A percentile compares a stretch with the other conserved stretches of the same genome.
Evolutionary conservation across 1,284 basidiomycete genomes (phyloP).

Genomic region (Sporisorium iseilematis-ciliati): DNA sequence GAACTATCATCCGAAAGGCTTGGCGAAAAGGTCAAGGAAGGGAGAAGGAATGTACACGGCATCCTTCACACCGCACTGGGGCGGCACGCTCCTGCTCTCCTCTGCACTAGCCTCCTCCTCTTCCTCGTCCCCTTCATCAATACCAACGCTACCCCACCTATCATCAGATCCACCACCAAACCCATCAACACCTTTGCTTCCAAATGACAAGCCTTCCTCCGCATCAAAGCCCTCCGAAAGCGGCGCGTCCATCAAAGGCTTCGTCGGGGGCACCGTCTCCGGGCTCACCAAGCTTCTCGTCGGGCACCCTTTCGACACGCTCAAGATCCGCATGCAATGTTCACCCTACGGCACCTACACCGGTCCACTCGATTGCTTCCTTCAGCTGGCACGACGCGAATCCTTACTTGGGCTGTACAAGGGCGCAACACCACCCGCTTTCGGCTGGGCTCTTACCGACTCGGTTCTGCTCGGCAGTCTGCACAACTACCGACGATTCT

Average conservation of each 20-base stretch:
- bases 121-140: slow-evolving; percentile 13
- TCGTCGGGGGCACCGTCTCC: slow-evolving; percentile 69
- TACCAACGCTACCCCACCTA: slow-evolving; percentile 19
- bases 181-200: slow-evolving; percentile 16
- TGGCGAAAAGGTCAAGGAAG: background rate
- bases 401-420: slow-evolving; percentile 69
- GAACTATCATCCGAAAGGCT: background rate
- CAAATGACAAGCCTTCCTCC: background rate
- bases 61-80: slow-evolving; percentile 30
- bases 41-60: slow-evolving; percentile 19
- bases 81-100: slow-evolving; percentile 20
- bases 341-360: slow-evolving; percentile 78
- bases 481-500: slow-evolving; percentile 60
- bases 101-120: slow-evolving; percentile 8
- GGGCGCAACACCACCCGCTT: slow-evolving; percentile 76
- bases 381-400: slow-evolving; percentile 77
- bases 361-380: slow-evolving; percentile 78
- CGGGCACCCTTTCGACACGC: slow-evolving; percentile 75
- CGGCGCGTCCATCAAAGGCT: slow-evolving; percentile 65
- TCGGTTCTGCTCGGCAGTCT: slow-evolving; percentile 81
- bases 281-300: slow-evolving; percentile 71
- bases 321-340: slow-evolving; percentile 82
- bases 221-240: slow-evolving; percentile 13
- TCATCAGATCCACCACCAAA: slow-evolving; percentile 36
- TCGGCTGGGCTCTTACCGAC: slow-evolving; percentile 83